phyloP scores from a whole-genome alignment of 2,329 filamentous ascomycete genomes.

The Ceratocystis destructans region DNA sequence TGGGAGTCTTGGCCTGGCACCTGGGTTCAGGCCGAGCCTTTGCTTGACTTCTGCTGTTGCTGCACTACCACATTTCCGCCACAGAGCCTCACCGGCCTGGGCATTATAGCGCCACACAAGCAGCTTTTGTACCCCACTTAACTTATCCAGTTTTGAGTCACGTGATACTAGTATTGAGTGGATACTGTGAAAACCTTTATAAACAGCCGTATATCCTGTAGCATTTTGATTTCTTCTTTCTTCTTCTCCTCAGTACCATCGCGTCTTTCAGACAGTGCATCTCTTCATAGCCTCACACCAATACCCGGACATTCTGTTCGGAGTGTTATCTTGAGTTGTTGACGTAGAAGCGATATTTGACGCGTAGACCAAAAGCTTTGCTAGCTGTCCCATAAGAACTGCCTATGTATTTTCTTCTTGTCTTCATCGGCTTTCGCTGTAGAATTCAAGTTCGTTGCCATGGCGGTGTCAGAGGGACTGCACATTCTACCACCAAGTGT shows the following conservation, averaged over 20 bases:
- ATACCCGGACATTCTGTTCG: slow-evolving; percentile 57
- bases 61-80: not conserved
- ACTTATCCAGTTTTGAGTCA: not conserved
- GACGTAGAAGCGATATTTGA: slow-evolving; percentile 47
- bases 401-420: slow-evolving; percentile 34
- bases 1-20: no score
- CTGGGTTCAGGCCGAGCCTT: no score
- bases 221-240: slow-evolving; percentile 22
- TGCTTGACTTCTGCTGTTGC: no score
- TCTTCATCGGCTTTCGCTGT: slow-evolving; percentile 24
- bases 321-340: slow-evolving; percentile 42
- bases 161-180: slow-evolving; percentile 4
- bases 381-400: slow-evolving; percentile 42
- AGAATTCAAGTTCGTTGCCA: slow-evolving; percentile 19
- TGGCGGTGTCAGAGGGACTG: slow-evolving; percentile 33
- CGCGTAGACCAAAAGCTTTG: slow-evolving; percentile 19
- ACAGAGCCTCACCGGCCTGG: not conserved
- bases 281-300: slow-evolving; percentile 46
- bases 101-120: slow-evolving; percentile 1
- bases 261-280: slow-evolving; percentile 79
- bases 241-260: slow-evolving; percentile 43
- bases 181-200: slow-evolving; percentile 15
- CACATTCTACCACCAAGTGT: slow-evolving; percentile 24
- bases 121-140: slow-evolving; percentile 1
- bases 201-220: slow-evolving; percentile 19